Conservation (phyloP, 2,329 filamentous ascomycete genomes). For the Xylaria multiplex region DNA sequence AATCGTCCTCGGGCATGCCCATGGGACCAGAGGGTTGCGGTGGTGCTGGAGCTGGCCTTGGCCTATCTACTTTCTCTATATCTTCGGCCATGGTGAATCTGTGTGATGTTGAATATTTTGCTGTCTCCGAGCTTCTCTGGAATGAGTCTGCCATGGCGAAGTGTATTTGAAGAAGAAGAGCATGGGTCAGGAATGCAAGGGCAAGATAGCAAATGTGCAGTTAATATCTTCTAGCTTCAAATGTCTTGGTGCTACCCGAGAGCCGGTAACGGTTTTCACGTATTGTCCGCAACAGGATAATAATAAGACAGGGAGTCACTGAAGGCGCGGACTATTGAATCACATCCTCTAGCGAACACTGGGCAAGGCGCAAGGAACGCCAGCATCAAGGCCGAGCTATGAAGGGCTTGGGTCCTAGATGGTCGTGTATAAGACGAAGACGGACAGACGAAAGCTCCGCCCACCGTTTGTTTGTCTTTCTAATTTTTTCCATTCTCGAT, state of each 20-base stretch:
- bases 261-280: conserved; percentile 26
- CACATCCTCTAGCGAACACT: conserved; percentile 8
- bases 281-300: conserved; percentile 20
- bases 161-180: conserved; percentile 2
- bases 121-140: conserved; percentile 33
- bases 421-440: conserved; percentile 22
- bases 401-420: conserved; percentile 15
- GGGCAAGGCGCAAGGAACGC: background rate
- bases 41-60: conserved; percentile 9
- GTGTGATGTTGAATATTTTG: conserved; percentile 18
- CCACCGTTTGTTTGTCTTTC: conserved; percentile 9
- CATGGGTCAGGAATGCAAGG: conserved; percentile 17
- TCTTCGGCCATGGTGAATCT: conserved; percentile 32
- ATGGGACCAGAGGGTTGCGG: conserved; percentile 13
- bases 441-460: conserved; percentile 26
- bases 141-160: conserved; percentile 35
- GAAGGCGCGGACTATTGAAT: conserved; percentile 33
- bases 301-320: conserved; percentile 28
- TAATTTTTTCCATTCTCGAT: background rate
- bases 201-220: conserved; percentile 23
- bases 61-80: conserved; percentile 32
- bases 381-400: conserved; percentile 3
- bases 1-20: conserved; percentile 26
- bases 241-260: conserved; percentile 18
- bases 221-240: conserved; percentile 20